phyloP scores from a whole-genome alignment of 208 protist species.

The Angomonas deanei region DNA sequence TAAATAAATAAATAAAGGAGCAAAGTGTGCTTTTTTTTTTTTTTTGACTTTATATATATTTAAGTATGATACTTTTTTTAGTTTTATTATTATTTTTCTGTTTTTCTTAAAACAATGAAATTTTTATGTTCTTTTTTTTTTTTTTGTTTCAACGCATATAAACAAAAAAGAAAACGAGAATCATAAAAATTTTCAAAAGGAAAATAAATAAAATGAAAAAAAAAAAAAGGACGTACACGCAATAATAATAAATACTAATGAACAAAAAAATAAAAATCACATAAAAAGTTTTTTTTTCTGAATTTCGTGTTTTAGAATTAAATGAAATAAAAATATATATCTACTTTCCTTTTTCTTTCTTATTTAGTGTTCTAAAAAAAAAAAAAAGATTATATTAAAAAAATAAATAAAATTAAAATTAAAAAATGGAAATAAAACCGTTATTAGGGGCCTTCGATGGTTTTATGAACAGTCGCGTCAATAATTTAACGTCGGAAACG shows the following conservation, averaged over 20 bases:
- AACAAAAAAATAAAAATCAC: not conserved
- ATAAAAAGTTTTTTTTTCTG: not conserved
- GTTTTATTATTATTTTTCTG: slow-evolving; percentile 14
- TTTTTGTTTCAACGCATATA: not conserved
- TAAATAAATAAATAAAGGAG: not conserved
- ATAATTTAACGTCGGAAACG: slow-evolving; percentile 1
- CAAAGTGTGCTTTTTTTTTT: not conserved
- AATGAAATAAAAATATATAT: too few species aligned
- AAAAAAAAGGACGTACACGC: slow-evolving; percentile 3
- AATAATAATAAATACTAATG: slow-evolving; percentile 1
- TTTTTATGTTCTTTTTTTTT: not conserved
- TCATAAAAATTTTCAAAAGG: not conserved
- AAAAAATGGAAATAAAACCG: not conserved
- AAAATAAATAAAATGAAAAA: slow-evolving; percentile 7
- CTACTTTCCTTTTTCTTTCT: too few species aligned
- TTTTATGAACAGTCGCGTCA: not conserved
- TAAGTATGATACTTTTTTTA: slow-evolving; percentile 9
- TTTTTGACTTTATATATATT: slow-evolving; percentile 6
- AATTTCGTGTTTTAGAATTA: too few species aligned
- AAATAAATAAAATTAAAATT: slow-evolving; percentile 1
- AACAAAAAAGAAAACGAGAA: not conserved
- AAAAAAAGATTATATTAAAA: too few species aligned
- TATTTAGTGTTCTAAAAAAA: too few species aligned
- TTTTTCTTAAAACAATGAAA: too few species aligned
- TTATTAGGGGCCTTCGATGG: slow-evolving; percentile 2